These are phyloP conservation scores for Tolypocladium sp. DNA, from an alignment of 2,329 filamentous ascomycete genomes.

Conservation along the genomic window DNA sequence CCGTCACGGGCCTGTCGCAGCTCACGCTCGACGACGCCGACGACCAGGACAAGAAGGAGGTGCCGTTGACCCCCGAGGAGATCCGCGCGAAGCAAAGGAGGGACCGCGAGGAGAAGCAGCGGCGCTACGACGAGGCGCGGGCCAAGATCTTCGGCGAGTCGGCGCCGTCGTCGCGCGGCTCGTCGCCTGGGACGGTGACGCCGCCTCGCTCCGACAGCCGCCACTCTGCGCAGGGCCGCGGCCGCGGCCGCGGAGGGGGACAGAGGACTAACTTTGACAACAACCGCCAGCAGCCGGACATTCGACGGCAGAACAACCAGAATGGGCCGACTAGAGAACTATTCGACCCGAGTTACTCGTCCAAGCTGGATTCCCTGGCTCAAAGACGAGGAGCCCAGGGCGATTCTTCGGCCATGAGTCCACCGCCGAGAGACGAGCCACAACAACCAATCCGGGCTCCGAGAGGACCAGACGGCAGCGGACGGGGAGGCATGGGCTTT, in stretches of 20 bases:
- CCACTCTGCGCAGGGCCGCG: constrained; percentile 30
- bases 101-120: constrained; percentile 82
- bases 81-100: constrained; percentile 67
- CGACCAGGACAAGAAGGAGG: constrained; percentile 55
- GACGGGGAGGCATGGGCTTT: constrained; percentile 72
- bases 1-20: constrained; percentile 36
- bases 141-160: constrained; percentile 75
- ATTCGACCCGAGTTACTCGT: constrained; percentile 66
- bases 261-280: constrained; percentile 11
- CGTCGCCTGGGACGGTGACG: constrained; percentile 51
- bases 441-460: constrained; percentile 65
- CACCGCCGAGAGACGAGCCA: constrained; percentile 47
- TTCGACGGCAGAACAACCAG: constrained; percentile 13
- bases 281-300: constrained; percentile 5
- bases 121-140: constrained; percentile 78
- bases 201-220: constrained; percentile 39
- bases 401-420: constrained; percentile 22
- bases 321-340: constrained; percentile 45
- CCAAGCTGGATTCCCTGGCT: constrained; percentile 48
- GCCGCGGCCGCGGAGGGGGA: constrained; percentile 33
- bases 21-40: constrained; percentile 37
- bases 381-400: constrained; percentile 33
- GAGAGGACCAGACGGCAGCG: constrained; percentile 67
- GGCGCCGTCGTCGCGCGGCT: constrained; percentile 44
- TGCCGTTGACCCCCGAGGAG: constrained; percentile 64